Percentiles rank a stretch among this genome's conserved stretches.
Conservation (phyloP, 345 rosid species). For the Lumnitzera racemosa region DNA sequence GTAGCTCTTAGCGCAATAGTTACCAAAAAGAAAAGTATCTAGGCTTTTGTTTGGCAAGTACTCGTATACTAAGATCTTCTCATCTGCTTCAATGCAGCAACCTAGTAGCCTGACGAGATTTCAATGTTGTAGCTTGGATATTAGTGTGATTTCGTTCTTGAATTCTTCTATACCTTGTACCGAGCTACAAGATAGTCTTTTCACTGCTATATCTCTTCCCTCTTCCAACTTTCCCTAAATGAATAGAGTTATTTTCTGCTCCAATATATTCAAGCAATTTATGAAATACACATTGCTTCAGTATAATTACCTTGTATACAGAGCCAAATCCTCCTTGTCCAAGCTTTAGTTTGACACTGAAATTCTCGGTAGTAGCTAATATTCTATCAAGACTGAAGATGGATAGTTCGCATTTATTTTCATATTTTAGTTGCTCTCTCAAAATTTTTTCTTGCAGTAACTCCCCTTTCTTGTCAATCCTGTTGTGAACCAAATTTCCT, state of each 20-base stretch:
- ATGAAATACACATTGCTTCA: not conserved
- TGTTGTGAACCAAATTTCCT: too few relatives aligned
- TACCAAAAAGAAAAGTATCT: conserved; percentile 15
- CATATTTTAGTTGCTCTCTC: not conserved
- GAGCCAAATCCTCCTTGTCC: conserved; percentile 24
- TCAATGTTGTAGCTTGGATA: conserved; percentile 17
- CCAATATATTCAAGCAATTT: not conserved
- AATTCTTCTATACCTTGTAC: conserved; percentile 13
- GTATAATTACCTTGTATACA: conserved; percentile 7
- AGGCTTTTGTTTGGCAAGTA: conserved; percentile 17
- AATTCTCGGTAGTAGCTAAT: conserved; percentile 10
- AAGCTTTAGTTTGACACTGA: conserved; percentile 10
- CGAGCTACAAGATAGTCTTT: conserved; percentile 14
- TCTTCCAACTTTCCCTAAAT: conserved; percentile 1
- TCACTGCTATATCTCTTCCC: conserved; percentile 8
- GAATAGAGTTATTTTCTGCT: not conserved
- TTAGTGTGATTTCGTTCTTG: conserved; percentile 11
- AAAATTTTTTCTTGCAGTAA: not conserved
- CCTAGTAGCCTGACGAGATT: conserved; percentile 19
- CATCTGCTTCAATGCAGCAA: conserved; percentile 9
- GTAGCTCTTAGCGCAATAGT: not conserved
- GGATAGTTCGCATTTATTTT: not conserved
- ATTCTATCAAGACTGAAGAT: conserved; percentile 2
- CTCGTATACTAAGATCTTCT: conserved; percentile 14
- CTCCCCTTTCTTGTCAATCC: not conserved